Percentiles rank a stretch among this genome's conserved stretches.
Evolutionary conservation across 208 protist genomes (phyloP).

Genomic region (Blastocrithidia nonstop): DNA sequence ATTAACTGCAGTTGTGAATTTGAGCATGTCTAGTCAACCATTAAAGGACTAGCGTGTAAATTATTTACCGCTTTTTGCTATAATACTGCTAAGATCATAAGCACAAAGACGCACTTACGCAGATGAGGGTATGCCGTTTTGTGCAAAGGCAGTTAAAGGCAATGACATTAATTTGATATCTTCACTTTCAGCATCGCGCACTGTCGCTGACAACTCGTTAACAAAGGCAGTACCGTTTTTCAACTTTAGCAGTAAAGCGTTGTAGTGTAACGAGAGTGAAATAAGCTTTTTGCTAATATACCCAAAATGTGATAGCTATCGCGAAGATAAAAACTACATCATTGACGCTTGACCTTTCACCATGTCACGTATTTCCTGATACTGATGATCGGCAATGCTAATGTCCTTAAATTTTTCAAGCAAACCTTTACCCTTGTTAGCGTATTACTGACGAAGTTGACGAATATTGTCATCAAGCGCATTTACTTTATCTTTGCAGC

Average conservation of each 20-base stretch:
- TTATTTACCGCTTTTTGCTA: conserved; percentile 54
- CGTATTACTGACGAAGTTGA: conserved; percentile 28
- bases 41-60: conserved; percentile 27
- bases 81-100: conserved; percentile 56
- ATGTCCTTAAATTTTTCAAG: conserved; percentile 69
- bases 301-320: conserved; percentile 56
- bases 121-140: conserved; percentile 18
- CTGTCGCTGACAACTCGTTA: conserved; percentile 26
- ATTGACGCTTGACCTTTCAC: conserved; percentile 28
- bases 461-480: conserved; percentile 27
- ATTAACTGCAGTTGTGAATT: conserved; percentile 64
- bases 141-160: conserved; percentile 26
- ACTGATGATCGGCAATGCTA: conserved; percentile 63
- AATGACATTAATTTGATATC: conserved; percentile 38
- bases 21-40: conserved; percentile 67
- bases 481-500: conserved; percentile 9
- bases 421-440: conserved; percentile 25
- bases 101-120: conserved; percentile 31
- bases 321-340: conserved; percentile 27
- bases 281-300: conserved; percentile 81
- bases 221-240: conserved; percentile 26
- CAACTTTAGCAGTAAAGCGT: conserved; percentile 35
- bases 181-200: conserved; percentile 64
- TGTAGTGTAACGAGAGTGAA: conserved; percentile 57
- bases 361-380: conserved; percentile 39